Base-by-base conservation (phyloP, 1,139 yeast genomes). In the Meyerozyma elateridarum region DNA sequence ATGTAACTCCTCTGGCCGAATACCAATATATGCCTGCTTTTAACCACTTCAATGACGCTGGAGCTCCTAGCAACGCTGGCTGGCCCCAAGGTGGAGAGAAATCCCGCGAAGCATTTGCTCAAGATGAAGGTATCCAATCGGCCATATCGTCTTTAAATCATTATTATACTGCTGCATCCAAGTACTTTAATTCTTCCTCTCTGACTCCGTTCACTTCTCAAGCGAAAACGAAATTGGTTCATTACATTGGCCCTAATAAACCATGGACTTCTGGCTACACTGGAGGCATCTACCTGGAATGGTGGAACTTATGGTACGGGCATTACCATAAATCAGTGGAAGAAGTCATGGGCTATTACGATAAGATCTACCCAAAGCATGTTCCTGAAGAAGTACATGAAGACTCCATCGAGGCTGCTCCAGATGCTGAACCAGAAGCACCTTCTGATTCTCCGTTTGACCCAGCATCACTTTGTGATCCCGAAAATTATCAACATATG, bases 21-120 rank as follows among this genome's bases (percentile, higher is more conserved):
- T 89, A 89, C 53, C 87, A 89, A 52, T 81, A 85, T 54, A 64
- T 75, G 22, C 96, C 97, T 0, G 96, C 96, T 0, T 75, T 71
- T 51, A 61, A 64, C 24, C 74, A 76, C 50, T 89, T 83, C 53
- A 54, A 60, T 26, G 25, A 17, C 41, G 27, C 14, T 2, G 13
- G 13, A 4, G 6, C 8, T 12, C 25, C 13, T 11, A 15, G 13
- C 8, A 7, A n/a, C 4, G 15, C 22, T 15, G 12, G 3, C 19
- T n/a, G 11, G 15, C 5, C 16, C 24, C 18, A 17, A 14, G 16
- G 18, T 14, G 20, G 6, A 5, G 7, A 9, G 20, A 20, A 25
- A 7, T 13, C 19, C 12, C 20, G 5, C 12, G 20, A 19, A 9
- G 7, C 20, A 8, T 9, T 19, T 7, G 20, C 8, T 8, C 7